These are phyloP conservation scores for Xylaria sp. DNA, from an alignment of 2,329 filamentous ascomycete genomes.

Conservation along the genomic window DNA sequence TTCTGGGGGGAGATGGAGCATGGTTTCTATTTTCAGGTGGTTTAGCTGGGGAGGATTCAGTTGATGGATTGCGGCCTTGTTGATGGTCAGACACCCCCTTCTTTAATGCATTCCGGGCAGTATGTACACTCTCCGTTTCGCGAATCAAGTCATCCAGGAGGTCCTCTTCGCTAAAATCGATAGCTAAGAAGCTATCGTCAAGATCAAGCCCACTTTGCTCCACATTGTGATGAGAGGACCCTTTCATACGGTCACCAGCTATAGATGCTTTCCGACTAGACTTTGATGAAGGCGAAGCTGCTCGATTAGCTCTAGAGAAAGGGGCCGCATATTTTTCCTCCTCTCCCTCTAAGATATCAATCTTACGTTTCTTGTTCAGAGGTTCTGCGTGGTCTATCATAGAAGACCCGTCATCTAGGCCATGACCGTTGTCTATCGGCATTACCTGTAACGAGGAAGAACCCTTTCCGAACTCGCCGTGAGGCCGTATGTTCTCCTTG, in stretches of 20 bases:
- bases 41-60: constrained; percentile 21
- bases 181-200: constrained; percentile 20
- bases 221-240: background rate
- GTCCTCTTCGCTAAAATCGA: constrained; percentile 29
- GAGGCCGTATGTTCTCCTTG: constrained; percentile 29
- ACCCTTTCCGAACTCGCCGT: background rate
- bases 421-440: background rate
- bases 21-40: constrained; percentile 5
- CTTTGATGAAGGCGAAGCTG: background rate
- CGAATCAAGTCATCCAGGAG: constrained; percentile 26
- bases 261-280: background rate
- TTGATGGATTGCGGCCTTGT: constrained; percentile 12
- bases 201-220: background rate
- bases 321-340: background rate
- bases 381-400: constrained; percentile 7
- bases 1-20: constrained; percentile 4
- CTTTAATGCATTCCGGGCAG: background rate
- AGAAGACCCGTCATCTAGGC: background rate
- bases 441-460: background rate
- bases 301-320: background rate
- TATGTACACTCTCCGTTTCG: constrained; percentile 5
- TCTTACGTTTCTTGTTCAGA: constrained; percentile 28
- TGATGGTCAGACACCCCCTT: constrained; percentile 3
- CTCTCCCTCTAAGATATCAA: constrained; percentile 4
- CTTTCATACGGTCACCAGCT: background rate